Evolutionary conservation across 2,329 filamentous ascomycete species (phyloP).

Genomic region (Aspergillus sergii): DNA sequence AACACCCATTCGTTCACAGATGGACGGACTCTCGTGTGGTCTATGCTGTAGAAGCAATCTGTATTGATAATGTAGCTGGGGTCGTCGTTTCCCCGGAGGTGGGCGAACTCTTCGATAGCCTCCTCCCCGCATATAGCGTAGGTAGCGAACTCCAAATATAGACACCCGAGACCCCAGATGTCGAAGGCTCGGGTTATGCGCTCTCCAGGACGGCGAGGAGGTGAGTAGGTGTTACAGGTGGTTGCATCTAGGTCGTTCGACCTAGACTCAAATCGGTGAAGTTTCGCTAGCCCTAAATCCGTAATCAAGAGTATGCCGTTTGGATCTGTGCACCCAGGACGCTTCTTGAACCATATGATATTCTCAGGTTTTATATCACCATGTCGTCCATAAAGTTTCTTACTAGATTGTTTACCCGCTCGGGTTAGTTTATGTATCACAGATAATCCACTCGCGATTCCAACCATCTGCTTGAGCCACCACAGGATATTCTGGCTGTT

Average conservation of each 20-base stretch:
- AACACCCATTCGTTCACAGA: constrained; percentile 12
- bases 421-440: constrained; percentile 26
- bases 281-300: constrained; percentile 37
- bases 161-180: constrained; percentile 41
- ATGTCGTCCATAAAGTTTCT: constrained; percentile 33
- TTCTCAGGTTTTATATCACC: constrained; percentile 39
- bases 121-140: constrained; percentile 34
- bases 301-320: constrained; percentile 32
- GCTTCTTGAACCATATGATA: constrained; percentile 33
- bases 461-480: constrained; percentile 32
- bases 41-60: constrained; percentile 13
- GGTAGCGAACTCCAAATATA: constrained; percentile 41
- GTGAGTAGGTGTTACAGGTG: constrained; percentile 24
- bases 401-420: neutral
- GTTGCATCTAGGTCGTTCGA: constrained; percentile 25
- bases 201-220: constrained; percentile 35
- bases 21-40: constrained; percentile 1
- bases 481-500: constrained; percentile 22
- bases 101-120: constrained; percentile 8
- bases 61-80: neutral
- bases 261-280: constrained; percentile 36
- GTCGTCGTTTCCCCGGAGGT: constrained; percentile 5
- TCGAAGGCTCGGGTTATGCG: constrained; percentile 14
- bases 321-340: neutral
- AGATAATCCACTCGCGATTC: constrained; percentile 27